Evolutionary conservation across 1,284 basidiomycete genomes (phyloP), one percentile per base, ranked within the genome.

Genomic region (Cryptococcus sp.): DNA sequence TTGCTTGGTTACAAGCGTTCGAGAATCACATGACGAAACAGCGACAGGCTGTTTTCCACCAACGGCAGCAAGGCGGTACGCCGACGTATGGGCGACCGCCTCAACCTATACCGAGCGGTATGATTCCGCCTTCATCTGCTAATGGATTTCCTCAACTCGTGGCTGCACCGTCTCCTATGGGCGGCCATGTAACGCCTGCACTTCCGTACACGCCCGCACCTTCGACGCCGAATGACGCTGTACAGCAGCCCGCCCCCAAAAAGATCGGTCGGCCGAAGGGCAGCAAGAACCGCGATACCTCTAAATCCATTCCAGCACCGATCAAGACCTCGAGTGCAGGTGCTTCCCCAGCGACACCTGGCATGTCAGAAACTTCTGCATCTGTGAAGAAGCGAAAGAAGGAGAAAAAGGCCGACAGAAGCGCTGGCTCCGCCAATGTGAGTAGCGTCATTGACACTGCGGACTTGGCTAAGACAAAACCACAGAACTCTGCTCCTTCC

Each of bases 1-100:
- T 68, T 22, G 69, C 71, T 16, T 75, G 70, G 64, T 56, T 77
- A 7, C 67, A 70, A 48, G 67, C 64, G 3, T 77, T 77, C 44
- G 73, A 77, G 52, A 58, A 67, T 44, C 69, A 73, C 25, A 74
- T 75, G 72, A 54, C 63, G 2, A 54, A 59, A 42, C 50, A 47
- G 23, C 46, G 60, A 39, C 47, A 51, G 16, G 55, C 56, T 11
- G 44, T 53, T 40, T 48, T 53, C 17, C 7, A 35, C 10, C 62
- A 61, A 47, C 38, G 60, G 22, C 56, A 61, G 35, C 56, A 58
- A 35, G 54, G 55, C 16, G 50, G 50, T 23, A 50, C 56, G 5
- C 22, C 48, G 6, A 38, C 47, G 3, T 17, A 48, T 35, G 62
- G 59, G 20, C 39, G 61, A 35, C 64, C 64, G 16, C 57, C 63